Base-by-base conservation (phyloP, 2,329 filamentous ascomycete species). In the Cladophialophora chaetospira region DNA sequence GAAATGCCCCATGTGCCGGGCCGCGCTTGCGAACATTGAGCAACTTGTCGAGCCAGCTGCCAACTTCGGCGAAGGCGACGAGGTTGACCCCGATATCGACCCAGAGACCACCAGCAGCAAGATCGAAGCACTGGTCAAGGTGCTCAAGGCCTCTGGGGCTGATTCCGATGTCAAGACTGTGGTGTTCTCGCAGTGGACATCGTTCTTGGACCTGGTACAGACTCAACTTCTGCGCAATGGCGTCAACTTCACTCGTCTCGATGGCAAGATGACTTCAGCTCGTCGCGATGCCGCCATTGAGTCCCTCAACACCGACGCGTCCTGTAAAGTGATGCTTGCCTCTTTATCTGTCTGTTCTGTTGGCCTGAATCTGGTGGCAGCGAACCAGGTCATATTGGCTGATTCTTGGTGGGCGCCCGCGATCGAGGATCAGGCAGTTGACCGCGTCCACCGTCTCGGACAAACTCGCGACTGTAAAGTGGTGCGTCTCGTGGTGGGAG, bases 331-430 rank as follows among this genome's bases (percentile, higher is more conserved):
- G 64, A 81, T 96, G 77, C 85, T 96, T 2, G 91, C 91, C 2
- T 91, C 88, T 67, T 76, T 96, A 38, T 83, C 84, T 5, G 91
- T 94, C 5, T 93, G 89, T 72, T 88, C 87, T 50, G 91, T 96
- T 1, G 91, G 91, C 0, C 79, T 96, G 43, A 96, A 96, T 66
- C 82, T 96, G 10, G 89, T 92, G 0, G 86, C 89, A 0, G 91
- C 91, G 0, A 91, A 94, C 66, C 91, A 91, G 5, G 89, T 95
- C 57, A 85, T 96, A 43, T 78, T 96, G 17, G 83, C 85, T 0
- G 91, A 96, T 71, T 88, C 84, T 57, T 96, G 90, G 91, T 96
- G 91, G 88, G 91, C 91, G 1, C 91, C 91, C 0, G 91, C 91
- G 0, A 94, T 96, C 53, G 91, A 96, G 71, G 91, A 96, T 65